These are phyloP conservation scores for Leucoagaricus sp. DNA, from an alignment of 1,284 basidiomycete genomes.

Conservation along the genomic window DNA sequence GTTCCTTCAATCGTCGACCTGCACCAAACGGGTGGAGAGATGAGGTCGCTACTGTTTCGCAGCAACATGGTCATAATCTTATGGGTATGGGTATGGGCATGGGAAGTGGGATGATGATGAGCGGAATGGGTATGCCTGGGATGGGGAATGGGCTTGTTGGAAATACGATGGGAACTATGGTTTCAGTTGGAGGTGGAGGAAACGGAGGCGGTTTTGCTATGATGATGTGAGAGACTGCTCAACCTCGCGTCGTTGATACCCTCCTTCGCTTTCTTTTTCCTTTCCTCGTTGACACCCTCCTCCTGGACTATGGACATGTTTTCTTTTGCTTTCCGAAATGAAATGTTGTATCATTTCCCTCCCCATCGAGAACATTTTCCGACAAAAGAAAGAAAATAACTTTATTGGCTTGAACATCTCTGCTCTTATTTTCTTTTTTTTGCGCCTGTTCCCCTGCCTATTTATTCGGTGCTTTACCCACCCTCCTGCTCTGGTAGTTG, in stretches of 20 bases:
- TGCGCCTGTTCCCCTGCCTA: not conserved
- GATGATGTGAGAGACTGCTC: conserved; percentile 24
- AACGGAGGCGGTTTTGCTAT: conserved; percentile 27
- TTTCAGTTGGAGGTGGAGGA: conserved; percentile 23
- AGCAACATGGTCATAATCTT: conserved; percentile 10
- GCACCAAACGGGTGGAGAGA: conserved; percentile 12
- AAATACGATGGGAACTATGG: conserved; percentile 22
- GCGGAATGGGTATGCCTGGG: conserved; percentile 15
- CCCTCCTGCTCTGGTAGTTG: not conserved
- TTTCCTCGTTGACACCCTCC: no score
- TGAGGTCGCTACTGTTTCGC: conserved; percentile 4
- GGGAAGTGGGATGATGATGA: conserved; percentile 14
- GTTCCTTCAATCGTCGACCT: not conserved
- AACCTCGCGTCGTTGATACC: conserved; percentile 7
- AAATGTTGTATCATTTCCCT: not conserved
- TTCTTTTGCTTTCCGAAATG: not conserved
- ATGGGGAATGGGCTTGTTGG: conserved; percentile 15
- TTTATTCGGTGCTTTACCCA: not conserved
- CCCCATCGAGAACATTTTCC: no score
- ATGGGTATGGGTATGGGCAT: conserved; percentile 14
- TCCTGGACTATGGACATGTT: conserved; percentile 7
- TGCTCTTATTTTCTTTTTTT: not conserved
- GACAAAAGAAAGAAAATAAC: conserved; percentile 4
- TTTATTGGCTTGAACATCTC: not conserved
- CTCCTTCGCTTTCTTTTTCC: not conserved